Evolutionary conservation across 805 yeast genomes (phyloP).

Genomic region (Osmozyma mogii): DNA sequence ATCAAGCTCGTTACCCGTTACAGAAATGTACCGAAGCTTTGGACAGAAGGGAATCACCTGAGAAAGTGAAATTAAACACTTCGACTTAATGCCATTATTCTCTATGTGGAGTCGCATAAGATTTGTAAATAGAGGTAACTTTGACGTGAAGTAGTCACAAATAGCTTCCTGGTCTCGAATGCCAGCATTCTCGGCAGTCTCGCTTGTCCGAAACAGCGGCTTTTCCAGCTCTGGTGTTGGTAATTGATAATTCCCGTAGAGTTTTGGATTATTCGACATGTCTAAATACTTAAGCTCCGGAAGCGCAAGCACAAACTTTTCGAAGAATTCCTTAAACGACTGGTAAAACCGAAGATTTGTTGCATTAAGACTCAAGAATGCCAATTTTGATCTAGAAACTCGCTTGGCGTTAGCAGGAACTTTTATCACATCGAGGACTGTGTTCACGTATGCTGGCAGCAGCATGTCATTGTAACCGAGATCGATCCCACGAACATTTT

Average conservation of each 20-base stretch:
- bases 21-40: constrained; percentile 58
- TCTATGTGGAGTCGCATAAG: constrained; percentile 67
- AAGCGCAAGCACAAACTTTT: constrained; percentile 43
- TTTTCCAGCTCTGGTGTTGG: neutral
- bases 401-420: constrained; percentile 13
- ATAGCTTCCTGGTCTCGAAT: constrained; percentile 18
- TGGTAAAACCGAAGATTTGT: constrained; percentile 49
- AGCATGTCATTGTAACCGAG: constrained; percentile 74
- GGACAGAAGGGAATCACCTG: constrained; percentile 65
- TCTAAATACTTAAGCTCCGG: constrained; percentile 67
- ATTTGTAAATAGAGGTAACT: constrained; percentile 60
- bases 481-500: constrained; percentile 62
- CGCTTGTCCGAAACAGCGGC: neutral
- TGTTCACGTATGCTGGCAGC: constrained; percentile 23
- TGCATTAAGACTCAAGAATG: constrained; percentile 55
- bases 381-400: constrained; percentile 18
- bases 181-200: neutral
- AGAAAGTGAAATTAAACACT: constrained; percentile 51
- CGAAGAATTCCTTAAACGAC: constrained; percentile 39
- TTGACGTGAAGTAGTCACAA: constrained; percentile 48
- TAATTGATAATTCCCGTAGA: constrained; percentile 22
- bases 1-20: constrained; percentile 56
- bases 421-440: constrained; percentile 26
- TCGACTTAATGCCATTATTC: constrained; percentile 49
- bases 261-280: constrained; percentile 56